These are phyloP conservation scores for Aureobasidium musti DNA, from an alignment of 2,329 filamentous ascomycete genomes.

Conservation along the genomic window DNA sequence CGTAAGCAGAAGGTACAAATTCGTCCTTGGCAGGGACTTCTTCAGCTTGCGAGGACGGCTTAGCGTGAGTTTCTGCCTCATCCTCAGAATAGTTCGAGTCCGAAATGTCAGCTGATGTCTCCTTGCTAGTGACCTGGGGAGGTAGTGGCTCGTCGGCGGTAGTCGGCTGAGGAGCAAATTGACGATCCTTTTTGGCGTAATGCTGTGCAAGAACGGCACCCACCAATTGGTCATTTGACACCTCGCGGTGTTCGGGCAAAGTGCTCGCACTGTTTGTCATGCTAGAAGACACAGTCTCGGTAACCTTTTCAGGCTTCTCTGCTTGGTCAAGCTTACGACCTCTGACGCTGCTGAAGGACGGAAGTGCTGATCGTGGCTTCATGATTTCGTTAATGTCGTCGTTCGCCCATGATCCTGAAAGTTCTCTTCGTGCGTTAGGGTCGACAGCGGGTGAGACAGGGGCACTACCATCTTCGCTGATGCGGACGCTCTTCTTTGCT, in stretches of 20 bases:
- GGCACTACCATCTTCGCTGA: slow-evolving; percentile 70
- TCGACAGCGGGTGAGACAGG: slow-evolving; percentile 53
- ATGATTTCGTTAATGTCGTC: slow-evolving; percentile 66
- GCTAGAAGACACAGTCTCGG: slow-evolving; percentile 47
- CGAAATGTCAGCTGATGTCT: slow-evolving; percentile 50
- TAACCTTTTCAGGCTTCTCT: slow-evolving; percentile 56
- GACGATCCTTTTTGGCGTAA: slow-evolving; percentile 52
- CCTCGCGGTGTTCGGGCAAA: slow-evolving; percentile 48
- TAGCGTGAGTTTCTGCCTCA: neutral
- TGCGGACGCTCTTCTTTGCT: slow-evolving; percentile 63
- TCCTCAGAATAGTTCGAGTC: slow-evolving; percentile 14
- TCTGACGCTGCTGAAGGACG: slow-evolving; percentile 72
- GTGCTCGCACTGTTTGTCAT: slow-evolving; percentile 41
- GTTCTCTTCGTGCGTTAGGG: slow-evolving; percentile 32
- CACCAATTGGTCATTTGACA: slow-evolving; percentile 60
- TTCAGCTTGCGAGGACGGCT: neutral
- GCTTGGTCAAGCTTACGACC: slow-evolving; percentile 53
- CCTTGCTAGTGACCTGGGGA: slow-evolving; percentile 68
- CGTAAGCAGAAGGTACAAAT: neutral
- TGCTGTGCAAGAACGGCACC: slow-evolving; percentile 49
- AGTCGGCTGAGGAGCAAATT: slow-evolving; percentile 34
- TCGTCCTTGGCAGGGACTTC: neutral
- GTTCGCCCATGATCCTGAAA: slow-evolving; percentile 33
- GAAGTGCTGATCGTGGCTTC: slow-evolving; percentile 72
- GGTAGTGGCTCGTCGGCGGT: slow-evolving; percentile 65